Percentiles rank a stretch among this genome's conserved stretches.
Conservation (phyloP, 1,284 basidiomycete genomes). For the Ceratobasidium sp. region DNA sequence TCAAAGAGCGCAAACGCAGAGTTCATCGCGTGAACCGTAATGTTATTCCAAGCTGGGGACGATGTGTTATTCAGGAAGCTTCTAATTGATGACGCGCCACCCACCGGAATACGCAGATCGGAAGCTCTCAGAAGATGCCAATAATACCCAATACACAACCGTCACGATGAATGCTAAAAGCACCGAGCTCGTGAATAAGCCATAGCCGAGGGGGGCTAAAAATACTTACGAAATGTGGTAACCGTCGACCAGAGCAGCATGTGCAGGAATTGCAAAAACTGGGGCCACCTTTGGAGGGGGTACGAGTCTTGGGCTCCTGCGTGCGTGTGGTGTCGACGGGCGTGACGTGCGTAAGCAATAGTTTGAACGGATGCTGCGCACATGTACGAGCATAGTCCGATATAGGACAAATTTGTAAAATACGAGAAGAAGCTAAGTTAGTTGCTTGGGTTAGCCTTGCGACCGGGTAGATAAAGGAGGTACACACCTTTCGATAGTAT, state of each 20-base stretch:
- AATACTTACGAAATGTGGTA: conserved; percentile 63
- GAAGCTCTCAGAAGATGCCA: conserved; percentile 57
- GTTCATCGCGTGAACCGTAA: conserved; percentile 70
- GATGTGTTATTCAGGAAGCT: conserved; percentile 39
- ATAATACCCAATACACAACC: conserved; percentile 67
- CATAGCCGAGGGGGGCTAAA: conserved; percentile 3
- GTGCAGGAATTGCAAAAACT: conserved; percentile 63
- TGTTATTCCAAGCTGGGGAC: conserved; percentile 60
- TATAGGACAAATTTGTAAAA: conserved; percentile 68
- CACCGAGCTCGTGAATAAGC: conserved; percentile 35
- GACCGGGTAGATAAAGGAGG: conserved; percentile 36
- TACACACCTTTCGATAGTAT: conserved; percentile 44
- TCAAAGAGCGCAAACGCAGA: conserved; percentile 63
- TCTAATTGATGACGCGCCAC: conserved; percentile 46
- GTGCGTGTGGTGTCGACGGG: conserved; percentile 18
- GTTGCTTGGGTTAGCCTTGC: conserved; percentile 48
- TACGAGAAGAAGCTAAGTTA: conserved; percentile 58
- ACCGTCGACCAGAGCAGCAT: conserved; percentile 61
- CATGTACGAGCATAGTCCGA: conserved; percentile 67
- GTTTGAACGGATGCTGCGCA: conserved; percentile 66
- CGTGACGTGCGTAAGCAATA: conserved; percentile 51
- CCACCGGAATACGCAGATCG: conserved; percentile 46
- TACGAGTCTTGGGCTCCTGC: conserved; percentile 48
- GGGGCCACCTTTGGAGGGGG: conserved; percentile 65
- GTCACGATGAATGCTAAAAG: conserved; percentile 68